These are phyloP conservation scores for Salix exigua DNA, from an alignment of 345 rosid genomes.

Conservation along the genomic window DNA sequence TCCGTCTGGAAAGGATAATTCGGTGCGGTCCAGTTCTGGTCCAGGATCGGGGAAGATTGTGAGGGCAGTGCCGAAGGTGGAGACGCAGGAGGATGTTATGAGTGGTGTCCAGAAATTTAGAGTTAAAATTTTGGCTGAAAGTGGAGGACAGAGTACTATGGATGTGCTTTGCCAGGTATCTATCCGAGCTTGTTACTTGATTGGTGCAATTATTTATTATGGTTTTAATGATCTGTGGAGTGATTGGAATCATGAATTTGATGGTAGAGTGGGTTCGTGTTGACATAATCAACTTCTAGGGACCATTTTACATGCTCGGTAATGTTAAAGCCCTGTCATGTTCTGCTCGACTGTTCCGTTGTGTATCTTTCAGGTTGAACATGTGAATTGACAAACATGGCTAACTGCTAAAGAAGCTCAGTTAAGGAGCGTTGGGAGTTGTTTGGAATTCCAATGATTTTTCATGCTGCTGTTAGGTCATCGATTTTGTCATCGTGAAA, in stretches of 20 bases:
- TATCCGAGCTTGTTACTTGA: not conserved
- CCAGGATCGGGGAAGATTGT: constrained; percentile 63
- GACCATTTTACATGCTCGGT: not conserved
- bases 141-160: constrained; percentile 73
- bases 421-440: not conserved
- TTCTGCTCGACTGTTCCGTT: not conserved
- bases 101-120: constrained; percentile 95
- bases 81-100: constrained; percentile 67
- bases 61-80: constrained; percentile 87
- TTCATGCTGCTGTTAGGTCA: not conserved
- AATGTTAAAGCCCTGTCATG: not conserved
- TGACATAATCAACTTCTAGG: not conserved
- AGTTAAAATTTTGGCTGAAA: constrained; percentile 84
- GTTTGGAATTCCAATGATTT: not conserved
- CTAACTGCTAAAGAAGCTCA: not conserved
- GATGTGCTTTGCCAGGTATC: constrained; percentile 94
- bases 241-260: not conserved
- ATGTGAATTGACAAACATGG: not conserved
- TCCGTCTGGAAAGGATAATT: constrained; percentile 56
- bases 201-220: not conserved
- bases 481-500: not conserved
- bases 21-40: constrained; percentile 20
- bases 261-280: not conserved
- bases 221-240: not conserved
- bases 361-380: not conserved